These are phyloP conservation scores for Gymnopilus junonius DNA, from an alignment of 768 basidiomycete genomes.

Conservation along the genomic window DNA sequence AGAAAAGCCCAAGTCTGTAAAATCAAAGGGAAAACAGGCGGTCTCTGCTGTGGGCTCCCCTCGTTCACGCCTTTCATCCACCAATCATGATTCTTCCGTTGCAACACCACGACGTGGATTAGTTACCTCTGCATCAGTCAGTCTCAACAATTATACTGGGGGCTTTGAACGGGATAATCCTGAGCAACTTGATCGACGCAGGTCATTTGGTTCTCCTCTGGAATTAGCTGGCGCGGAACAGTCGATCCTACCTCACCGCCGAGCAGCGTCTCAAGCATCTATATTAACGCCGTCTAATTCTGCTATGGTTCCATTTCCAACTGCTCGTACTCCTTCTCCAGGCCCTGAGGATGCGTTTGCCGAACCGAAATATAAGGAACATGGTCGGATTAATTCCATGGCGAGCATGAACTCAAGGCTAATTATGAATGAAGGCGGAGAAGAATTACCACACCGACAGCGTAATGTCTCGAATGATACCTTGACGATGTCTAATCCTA, in stretches of 20 bases:
- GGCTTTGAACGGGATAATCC: slow-evolving; percentile 35
- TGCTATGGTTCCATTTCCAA: slow-evolving; percentile 67
- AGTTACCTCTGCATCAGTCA: slow-evolving; percentile 62
- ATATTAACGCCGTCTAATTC: slow-evolving; percentile 43
- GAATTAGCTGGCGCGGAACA: slow-evolving; percentile 55
- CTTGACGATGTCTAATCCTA: slow-evolving; percentile 43
- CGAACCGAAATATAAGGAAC: slow-evolving; percentile 26
- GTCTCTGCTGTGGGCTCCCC: slow-evolving; percentile 42
- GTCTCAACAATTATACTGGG: slow-evolving; percentile 63
- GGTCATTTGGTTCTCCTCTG: slow-evolving; percentile 61
- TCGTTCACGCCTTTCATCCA: slow-evolving; percentile 46
- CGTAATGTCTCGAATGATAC: slow-evolving; percentile 49
- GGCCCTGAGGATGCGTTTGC: slow-evolving; percentile 23
- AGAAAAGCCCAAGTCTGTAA: slow-evolving; percentile 54
- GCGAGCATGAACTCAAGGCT: slow-evolving; percentile 55
- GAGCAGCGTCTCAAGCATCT: slow-evolving; percentile 50
- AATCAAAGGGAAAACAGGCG: slow-evolving; percentile 48
- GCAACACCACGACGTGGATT: slow-evolving; percentile 39
- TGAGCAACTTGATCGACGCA: slow-evolving; percentile 42
- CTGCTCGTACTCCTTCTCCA: slow-evolving; percentile 55
- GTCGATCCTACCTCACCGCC: slow-evolving; percentile 47
- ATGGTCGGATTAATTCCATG: slow-evolving; percentile 53
- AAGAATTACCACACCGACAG: slow-evolving; percentile 34
- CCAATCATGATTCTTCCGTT: slow-evolving; percentile 41
- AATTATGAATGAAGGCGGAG: slow-evolving; percentile 42